Evolutionary conservation across 1,139 yeast genomes (phyloP), one percentile per base, ranked within the genome.

Genomic region (Candida gigantensis): DNA sequence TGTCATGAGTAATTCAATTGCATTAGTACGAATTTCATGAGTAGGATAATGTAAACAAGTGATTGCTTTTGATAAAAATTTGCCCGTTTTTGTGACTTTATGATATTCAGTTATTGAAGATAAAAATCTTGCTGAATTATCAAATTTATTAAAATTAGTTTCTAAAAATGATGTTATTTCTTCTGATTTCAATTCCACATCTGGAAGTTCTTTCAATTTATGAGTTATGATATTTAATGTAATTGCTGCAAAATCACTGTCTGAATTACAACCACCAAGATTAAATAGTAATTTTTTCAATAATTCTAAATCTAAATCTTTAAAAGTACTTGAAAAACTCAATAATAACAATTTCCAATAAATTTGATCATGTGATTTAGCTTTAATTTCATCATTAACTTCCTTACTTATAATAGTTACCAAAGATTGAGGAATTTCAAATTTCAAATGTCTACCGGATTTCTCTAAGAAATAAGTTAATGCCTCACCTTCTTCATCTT

Each of bases 1-100:
- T 1, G 59, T 53, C 4, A 57, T 50, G 5, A 74, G 46, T 34
- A 79, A 55, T 18, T 65, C 59, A 24, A 79, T 55, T 1, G 86
- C 62, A 28, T 55, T 60, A 12, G 60, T 49, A 43, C 88, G 72
- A n/a, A 74, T 52, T 2, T 59, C 60, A 35, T 69, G 75, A 39
- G 72, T 68, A 2, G 83, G 73, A 5, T 68, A 55, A 7, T 62
- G 46, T 35, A 81, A 52, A 47, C 77, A 77, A 4, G 60, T 52
- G 3, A 51, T 39, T 10, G 44, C 43, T 5, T 31, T 68, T 54
- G 36, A 58, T 50, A 63, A 28, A 42, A 53, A 32, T 11, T 36
- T 31, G 2, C 41, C 52, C 23, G 58, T 43, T 5, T 35, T 25
- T 9, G 30, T 13, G 13, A 24, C 19, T 6, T 26, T 17, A 12